A percentile compares a stretch with the other conserved stretches of the same genome.
Conservation (phyloP, 371 early-diverging fungal genomes). For the Blakeslea trispora region DNA sequence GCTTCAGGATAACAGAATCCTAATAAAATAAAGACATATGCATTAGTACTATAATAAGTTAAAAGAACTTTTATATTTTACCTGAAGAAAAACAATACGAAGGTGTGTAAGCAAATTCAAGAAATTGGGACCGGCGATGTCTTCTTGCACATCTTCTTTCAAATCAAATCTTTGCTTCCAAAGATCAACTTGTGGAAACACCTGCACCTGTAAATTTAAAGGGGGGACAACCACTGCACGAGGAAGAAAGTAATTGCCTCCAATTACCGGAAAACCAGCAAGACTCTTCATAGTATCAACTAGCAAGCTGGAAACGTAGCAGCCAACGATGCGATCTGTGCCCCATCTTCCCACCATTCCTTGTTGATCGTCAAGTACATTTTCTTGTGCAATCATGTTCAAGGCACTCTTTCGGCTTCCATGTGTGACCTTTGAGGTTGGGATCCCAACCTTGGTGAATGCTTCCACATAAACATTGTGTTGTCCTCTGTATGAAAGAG, state of each 20-base stretch:
- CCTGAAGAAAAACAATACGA: conserved; percentile 15
- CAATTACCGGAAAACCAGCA: conserved; percentile 9
- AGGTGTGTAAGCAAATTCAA: conserved; percentile 6
- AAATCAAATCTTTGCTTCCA: conserved; percentile 7
- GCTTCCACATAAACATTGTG: not conserved
- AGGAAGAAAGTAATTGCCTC: conserved; percentile 7
- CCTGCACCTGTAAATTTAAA: not conserved
- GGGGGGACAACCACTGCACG: conserved; percentile 2
- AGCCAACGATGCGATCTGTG: conserved; percentile 14
- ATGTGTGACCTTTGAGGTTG: conserved; percentile 9
- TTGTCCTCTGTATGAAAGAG: not conserved
- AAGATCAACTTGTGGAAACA: conserved; percentile 8
- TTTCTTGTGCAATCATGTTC: conserved; percentile 14
- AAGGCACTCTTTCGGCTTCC: conserved; percentile 9
- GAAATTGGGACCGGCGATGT: conserved; percentile 13
- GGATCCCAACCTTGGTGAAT: conserved; percentile 3
- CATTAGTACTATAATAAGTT: no score
- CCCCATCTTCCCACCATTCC: conserved; percentile 11
- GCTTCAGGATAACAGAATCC: conserved; percentile 12
- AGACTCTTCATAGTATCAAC: conserved; percentile 12
- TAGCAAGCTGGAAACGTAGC: conserved; percentile 11
- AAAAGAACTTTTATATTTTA: no score
- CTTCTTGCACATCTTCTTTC: conserved; percentile 4
- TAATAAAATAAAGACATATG: not conserved
- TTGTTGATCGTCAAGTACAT: conserved; percentile 8